Base-by-base conservation (phyloP, 179 eudicot species). In the Sideroxylon spinosum region DNA sequence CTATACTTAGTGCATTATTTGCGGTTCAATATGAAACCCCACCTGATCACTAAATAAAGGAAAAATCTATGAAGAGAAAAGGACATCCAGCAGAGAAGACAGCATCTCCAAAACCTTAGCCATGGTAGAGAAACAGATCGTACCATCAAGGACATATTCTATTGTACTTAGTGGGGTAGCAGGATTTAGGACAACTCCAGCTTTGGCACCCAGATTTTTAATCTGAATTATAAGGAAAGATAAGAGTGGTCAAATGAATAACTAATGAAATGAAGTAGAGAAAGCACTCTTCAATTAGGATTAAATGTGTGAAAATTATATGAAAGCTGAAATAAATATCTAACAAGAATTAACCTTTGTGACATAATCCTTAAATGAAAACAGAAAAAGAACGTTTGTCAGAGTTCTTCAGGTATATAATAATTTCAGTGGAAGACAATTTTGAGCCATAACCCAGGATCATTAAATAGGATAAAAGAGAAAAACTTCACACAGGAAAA, bases 121-220 rank as follows among this genome's bases (percentile, higher is more conserved):
- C 26, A 44, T 69, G 13, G 22, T 19, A 56, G 37, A 78, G 69
- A 68, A 50, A 12, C 6, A 13, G 53, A 77, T 60, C 93, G 90
- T 90, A 95, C 99, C 95, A 83, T 95, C 99, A 86, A 95, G 98
- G 55, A 95, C 87, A 75, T 95, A 95, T 73, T 95, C 99, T 10
- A 95, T 87, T 16, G 98, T 78, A 79, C 55, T 79, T 76, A 95
- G 84, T 29, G 98, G 92, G 84, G 98, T 95, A 71, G 73, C 98
- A 69, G 99, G 99, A 90, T 95, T 95, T 79, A 95, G 82, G 63
- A 95, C 99, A 71, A 95, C 99, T 75, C 99, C 99, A 78, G 98
- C 99, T 91, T 95, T 95, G 60, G 99, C 99, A 65, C 99, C 99
- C 84, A 93, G 76, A 84, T 89, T 90, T 82, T 95, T 95, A 50